A percentile compares a stretch with the other conserved stretches of the same genome.
These are phyloP conservation scores for Grifola frondosa DNA, from an alignment of 1,284 basidiomycete species.

Conservation along the genomic window DNA sequence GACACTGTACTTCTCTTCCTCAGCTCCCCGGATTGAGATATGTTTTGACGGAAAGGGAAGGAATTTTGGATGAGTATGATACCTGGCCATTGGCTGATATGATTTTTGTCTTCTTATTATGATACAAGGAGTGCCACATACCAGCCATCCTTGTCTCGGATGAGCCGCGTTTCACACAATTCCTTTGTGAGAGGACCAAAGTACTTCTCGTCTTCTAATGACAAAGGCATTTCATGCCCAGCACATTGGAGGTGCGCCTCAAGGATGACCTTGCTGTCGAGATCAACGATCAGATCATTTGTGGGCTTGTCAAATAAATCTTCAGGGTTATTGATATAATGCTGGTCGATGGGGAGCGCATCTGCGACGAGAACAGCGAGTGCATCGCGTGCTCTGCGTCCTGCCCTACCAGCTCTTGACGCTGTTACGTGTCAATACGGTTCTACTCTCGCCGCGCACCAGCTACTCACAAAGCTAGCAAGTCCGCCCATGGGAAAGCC, in stretches of 20 bases:
- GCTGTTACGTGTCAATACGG: constrained; percentile 43
- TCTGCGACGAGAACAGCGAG: constrained; percentile 81
- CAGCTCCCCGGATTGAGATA: constrained; percentile 74
- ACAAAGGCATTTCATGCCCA: constrained; percentile 82
- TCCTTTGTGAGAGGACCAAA: constrained; percentile 66
- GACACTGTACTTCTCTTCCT: constrained; percentile 79
- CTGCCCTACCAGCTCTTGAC: constrained; percentile 88
- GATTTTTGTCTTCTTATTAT: too few relatives aligned
- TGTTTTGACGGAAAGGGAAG: constrained; percentile 75
- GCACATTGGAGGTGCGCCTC: constrained; percentile 91
- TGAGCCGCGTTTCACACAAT: constrained; percentile 55
- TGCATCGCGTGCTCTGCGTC: constrained; percentile 79
- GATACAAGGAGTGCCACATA: too few relatives aligned
- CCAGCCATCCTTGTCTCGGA: constrained; percentile 72
- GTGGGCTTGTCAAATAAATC: constrained; percentile 66
- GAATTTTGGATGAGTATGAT: constrained; percentile 76
- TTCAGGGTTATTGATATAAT: constrained; percentile 74
- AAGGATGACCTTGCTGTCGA: constrained; percentile 74
- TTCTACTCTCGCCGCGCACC: constrained; percentile 1
- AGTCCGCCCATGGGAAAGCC: constrained; percentile 77
- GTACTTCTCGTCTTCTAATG: constrained; percentile 63
- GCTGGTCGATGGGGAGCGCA: constrained; percentile 71
- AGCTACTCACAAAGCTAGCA: constrained; percentile 66
- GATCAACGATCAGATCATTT: constrained; percentile 70
- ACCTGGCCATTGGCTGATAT: constrained; percentile 48